Base-by-base conservation (phyloP, 148 eudicot genomes). In the Pharnaceum exiguum region DNA sequence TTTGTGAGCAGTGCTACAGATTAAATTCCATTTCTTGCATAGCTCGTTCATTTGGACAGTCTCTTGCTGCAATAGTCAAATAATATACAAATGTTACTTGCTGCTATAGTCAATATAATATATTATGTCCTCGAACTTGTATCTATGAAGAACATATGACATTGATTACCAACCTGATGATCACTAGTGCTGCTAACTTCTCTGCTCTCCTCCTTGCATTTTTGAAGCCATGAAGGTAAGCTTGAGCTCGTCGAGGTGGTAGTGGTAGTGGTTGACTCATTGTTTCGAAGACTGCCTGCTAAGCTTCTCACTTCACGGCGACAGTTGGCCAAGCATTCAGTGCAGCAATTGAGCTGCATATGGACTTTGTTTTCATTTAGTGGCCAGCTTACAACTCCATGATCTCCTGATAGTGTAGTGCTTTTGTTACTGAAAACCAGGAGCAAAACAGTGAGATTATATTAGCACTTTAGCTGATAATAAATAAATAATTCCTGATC, bases 1-100 rank as follows among this genome's bases (percentile, higher is more conserved):
- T 55, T 66, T 77, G 66, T 85, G 89, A 17, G 73, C 46, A 56
- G 86, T 64, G 65, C 63, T 72, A 72, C 93, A 88, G 44, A 80
- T 82, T 54, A 77, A 76, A 70, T 89, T 81, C 96, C 96, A 85
- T 67, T 89, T 89, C 68, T 62, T 75, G 77, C 89, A 82, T 2
- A 89, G 77, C 47, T 89, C 89, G 54, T 70, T 78, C 35, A 85
- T 67, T 57, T 74, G 70, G 5, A 66, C 73, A 28, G 51, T 74
- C 30, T 89, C 89, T 70, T 78, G 67, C 67, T 65, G 67, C 45
- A 61, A 54, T 15, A 32, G 21, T 11, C 55, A 27, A 45, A 4
- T 7, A 43, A 7, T 40, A 57, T 9, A 19, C 19, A 15, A 57
- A 57, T 26, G 27, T 7, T 9, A 2, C 11, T 32, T 55, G 15